A percentile compares a stretch with the other conserved stretches of the same genome.
Conservation (phyloP, 225 moss, liverwort and hornwort genomes). For the Pleurozium schreberi region DNA sequence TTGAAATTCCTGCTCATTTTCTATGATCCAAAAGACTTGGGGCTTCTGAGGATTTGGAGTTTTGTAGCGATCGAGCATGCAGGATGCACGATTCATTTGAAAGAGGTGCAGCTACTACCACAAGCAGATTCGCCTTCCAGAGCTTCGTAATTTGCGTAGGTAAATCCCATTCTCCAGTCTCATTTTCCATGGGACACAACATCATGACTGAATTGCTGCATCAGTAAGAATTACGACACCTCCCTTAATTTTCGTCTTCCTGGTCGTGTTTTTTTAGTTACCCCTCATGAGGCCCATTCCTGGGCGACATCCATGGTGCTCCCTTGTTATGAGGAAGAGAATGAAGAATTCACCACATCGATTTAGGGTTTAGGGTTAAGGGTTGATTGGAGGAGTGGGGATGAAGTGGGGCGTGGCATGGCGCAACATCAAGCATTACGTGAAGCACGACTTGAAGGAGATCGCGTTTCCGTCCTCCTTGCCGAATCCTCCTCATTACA, state of each 20-base stretch:
- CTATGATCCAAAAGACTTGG: too few species aligned
- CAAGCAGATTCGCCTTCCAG: too few species aligned
- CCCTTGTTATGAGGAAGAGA: neutral
- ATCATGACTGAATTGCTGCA: too few species aligned
- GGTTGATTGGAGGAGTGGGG: neutral
- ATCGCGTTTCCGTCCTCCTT: constrained; percentile 87
- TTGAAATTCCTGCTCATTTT: too few species aligned
- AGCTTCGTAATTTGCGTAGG: too few species aligned
- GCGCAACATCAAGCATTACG: constrained; percentile 64
- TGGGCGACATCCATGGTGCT: neutral
- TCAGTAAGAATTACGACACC: too few species aligned
- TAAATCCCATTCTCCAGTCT: too few species aligned
- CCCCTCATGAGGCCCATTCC: neutral
- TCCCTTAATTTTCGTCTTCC: neutral
- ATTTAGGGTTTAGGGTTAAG: neutral
- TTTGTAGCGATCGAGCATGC: too few species aligned
- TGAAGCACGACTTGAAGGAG: constrained; percentile 75
- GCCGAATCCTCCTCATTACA: constrained; percentile 65
- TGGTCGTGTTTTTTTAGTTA: neutral
- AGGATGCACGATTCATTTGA: too few species aligned
- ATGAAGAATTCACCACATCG: neutral
- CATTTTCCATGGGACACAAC: too few species aligned
- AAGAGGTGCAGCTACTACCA: too few species aligned
- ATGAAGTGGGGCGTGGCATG: constrained; percentile 89
- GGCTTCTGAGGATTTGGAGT: too few species aligned